These are phyloP conservation scores for Paspalum notatum DNA, from an alignment of 176 grass and related monocot genomes.

Conservation along the genomic window DNA sequence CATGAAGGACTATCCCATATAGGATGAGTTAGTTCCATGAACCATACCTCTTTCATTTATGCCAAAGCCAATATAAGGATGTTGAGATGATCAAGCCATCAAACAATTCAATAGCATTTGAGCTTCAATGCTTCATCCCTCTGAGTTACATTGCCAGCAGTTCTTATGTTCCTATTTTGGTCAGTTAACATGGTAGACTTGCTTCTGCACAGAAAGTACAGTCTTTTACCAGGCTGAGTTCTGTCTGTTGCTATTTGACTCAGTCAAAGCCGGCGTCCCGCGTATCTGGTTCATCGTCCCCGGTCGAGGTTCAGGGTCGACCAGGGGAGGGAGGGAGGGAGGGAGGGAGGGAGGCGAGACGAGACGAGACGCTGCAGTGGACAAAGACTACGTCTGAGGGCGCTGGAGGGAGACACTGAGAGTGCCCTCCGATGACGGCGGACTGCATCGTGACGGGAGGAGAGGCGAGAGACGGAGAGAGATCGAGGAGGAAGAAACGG, in stretches of 20 bases:
- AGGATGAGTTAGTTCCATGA: background rate
- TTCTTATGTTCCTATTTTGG: background rate
- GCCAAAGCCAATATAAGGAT: conserved; percentile 1
- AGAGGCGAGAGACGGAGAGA: too few relatives aligned
- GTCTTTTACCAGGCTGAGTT: background rate
- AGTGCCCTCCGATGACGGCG: too few relatives aligned
- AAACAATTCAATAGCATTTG: background rate
- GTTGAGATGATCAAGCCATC: background rate
- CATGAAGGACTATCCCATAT: background rate
- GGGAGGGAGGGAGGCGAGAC: too few relatives aligned
- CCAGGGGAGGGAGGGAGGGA: too few relatives aligned
- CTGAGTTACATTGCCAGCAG: background rate
- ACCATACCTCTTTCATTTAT: background rate
- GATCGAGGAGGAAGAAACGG: too few relatives aligned
- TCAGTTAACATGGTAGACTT: background rate
- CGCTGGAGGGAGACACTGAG: too few relatives aligned
- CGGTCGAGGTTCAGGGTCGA: too few relatives aligned
- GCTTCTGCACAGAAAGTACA: background rate
- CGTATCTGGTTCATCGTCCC: too few relatives aligned
- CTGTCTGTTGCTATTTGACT: background rate
- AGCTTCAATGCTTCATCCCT: background rate
- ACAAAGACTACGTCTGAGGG: too few relatives aligned
- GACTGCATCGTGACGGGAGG: too few relatives aligned
- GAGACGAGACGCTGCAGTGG: too few relatives aligned
- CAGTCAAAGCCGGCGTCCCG: too few relatives aligned